phyloP scores from a whole-genome alignment of 176 grass and related monocot genomes.

The Eleusine coracana region DNA sequence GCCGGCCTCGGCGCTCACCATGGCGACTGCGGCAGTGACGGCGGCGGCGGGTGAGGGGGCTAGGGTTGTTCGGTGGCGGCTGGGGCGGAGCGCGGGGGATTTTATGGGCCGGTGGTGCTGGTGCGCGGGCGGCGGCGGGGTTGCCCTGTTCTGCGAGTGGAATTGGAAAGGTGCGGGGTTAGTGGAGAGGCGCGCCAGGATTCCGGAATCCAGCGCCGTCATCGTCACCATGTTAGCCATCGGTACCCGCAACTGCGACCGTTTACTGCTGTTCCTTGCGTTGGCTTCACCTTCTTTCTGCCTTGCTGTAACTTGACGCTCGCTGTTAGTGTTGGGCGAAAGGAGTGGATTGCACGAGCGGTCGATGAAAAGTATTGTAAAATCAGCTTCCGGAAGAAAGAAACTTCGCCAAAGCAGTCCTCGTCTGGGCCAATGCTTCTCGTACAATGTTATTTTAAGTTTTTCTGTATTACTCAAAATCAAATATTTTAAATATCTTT shows the following conservation, averaged over 20 bases:
- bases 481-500: no score
- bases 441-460: no score
- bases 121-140: not conserved
- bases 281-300: not conserved
- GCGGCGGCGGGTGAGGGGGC: not conserved
- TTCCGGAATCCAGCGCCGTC: constrained; percentile 31
- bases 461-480: no score
- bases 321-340: not conserved
- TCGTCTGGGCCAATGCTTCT: no score
- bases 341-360: no score
- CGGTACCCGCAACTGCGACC: not conserved
- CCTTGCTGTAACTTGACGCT: not conserved
- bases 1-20: constrained; percentile 53
- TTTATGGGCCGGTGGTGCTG: not conserved
- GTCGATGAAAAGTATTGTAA: no score
- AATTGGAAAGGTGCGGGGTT: not conserved
- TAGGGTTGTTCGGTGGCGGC: constrained; percentile 41
- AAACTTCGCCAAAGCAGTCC: no score
- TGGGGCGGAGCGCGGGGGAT: constrained; percentile 9
- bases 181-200: not conserved
- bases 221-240: not conserved
- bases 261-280: no score
- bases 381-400: no score
- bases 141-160: not conserved
- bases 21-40: not conserved